phyloP scores from a whole-genome alignment of 2,329 filamentous ascomycete species.

The Cordyceps pruinosa region DNA sequence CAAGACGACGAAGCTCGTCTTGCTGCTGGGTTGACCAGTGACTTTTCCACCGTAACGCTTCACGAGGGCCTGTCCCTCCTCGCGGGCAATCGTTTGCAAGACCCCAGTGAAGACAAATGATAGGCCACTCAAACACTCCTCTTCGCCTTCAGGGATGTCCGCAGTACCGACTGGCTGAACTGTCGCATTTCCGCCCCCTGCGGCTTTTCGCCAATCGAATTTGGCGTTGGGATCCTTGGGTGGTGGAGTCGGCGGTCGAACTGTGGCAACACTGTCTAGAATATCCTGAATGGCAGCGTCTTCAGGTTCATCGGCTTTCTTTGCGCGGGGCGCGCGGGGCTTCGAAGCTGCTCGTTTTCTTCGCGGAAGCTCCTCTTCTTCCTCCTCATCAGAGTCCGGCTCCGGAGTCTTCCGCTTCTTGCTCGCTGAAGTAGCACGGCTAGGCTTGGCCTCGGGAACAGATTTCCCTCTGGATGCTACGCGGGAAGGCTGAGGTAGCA shows the following conservation, averaged over 20 bases:
- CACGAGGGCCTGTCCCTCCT: slow-evolving; percentile 77
- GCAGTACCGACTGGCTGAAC: slow-evolving; percentile 54
- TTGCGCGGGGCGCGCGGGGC: slow-evolving; percentile 50
- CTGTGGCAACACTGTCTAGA: slow-evolving; percentile 76
- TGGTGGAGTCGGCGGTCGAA: slow-evolving; percentile 79
- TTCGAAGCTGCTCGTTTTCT: slow-evolving; percentile 55
- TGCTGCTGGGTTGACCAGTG: slow-evolving; percentile 76
- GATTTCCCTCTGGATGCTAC: slow-evolving; percentile 38
- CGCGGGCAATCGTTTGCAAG: slow-evolving; percentile 69
- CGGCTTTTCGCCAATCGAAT: slow-evolving; percentile 68
- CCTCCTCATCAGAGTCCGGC: slow-evolving; percentile 47
- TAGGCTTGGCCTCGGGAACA: slow-evolving; percentile 19
- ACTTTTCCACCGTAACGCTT: slow-evolving; percentile 94
- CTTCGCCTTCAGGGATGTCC: slow-evolving; percentile 74
- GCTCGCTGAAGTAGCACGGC: slow-evolving; percentile 24
- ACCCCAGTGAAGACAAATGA: slow-evolving; percentile 95
- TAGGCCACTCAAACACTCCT: slow-evolving; percentile 84
- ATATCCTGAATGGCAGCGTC: slow-evolving; percentile 71
- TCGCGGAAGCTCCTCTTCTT: slow-evolving; percentile 53
- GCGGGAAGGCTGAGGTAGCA: slow-evolving; percentile 53
- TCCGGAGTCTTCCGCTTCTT: slow-evolving; percentile 55
- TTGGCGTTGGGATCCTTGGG: slow-evolving; percentile 62
- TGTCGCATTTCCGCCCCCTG: slow-evolving; percentile 53
- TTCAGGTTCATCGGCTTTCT: slow-evolving; percentile 61
- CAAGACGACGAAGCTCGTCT: slow-evolving; percentile 89